Conservation (phyloP, 805 yeast genomes). For the Saccharomycopsis malanga region DNA sequence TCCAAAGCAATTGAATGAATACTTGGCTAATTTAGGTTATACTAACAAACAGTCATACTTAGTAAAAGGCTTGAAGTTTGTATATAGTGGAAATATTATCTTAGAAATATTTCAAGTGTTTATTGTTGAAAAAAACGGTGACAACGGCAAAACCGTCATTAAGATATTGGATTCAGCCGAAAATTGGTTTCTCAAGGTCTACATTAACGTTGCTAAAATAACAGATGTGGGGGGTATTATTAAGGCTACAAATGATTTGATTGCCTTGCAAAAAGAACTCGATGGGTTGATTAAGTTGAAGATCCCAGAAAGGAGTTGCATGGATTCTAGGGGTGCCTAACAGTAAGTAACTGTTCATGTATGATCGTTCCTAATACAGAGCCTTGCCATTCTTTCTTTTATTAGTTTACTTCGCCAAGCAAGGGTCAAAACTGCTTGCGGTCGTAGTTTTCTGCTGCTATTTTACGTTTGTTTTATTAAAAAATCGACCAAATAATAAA, state of each 20-base stretch:
- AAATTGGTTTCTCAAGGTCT: slow-evolving; percentile 51
- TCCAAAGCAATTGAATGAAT: slow-evolving; percentile 29
- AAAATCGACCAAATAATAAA: no score
- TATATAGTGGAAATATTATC: slow-evolving; percentile 47
- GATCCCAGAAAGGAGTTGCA: slow-evolving; percentile 69
- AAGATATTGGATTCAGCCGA: slow-evolving; percentile 45
- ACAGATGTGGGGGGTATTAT: slow-evolving; percentile 71
- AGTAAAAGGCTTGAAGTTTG: slow-evolving; percentile 54
- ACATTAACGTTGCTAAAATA: slow-evolving; percentile 60
- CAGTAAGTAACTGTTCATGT: no score
- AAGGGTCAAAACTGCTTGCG: no score
- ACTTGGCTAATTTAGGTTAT: slow-evolving; percentile 65
- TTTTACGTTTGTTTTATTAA: no score
- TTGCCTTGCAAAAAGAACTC: slow-evolving; percentile 56
- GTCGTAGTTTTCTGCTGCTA: no score
- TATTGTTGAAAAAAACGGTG: slow-evolving; percentile 26
- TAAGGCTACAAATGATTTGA: slow-evolving; percentile 56
- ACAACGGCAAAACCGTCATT: slow-evolving; percentile 24
- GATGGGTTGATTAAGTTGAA: slow-evolving; percentile 60
- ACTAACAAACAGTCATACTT: slow-evolving; percentile 54
- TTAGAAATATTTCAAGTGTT: slow-evolving; percentile 49
- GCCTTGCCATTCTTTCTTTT: no score
- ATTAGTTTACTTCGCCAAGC: no score
- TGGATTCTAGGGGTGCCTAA: slow-evolving; percentile 91
- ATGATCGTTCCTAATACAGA: no score